Base-by-base conservation (phyloP, 371 early-diverging fungal species). In the Circinella umbellata region DNA sequence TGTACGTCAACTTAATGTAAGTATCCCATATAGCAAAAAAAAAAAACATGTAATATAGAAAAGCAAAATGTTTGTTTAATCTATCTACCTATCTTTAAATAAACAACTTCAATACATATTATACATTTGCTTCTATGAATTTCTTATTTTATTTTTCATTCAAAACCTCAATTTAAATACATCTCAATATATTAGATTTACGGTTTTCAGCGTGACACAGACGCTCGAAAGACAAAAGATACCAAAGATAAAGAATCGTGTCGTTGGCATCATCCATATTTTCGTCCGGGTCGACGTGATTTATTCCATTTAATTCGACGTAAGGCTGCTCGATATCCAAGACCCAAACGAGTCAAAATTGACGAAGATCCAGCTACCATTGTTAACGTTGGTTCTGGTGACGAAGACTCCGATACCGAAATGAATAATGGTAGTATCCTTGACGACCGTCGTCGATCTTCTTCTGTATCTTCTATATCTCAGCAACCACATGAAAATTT, bases 1-100 rank as follows among this genome's bases (percentile, higher is more conserved):
- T 76, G 86, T 86, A 48, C 79, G 86, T 62, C 86, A 86, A 69
- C 74, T 86, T 11, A 86, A 85, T 69, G 85, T 83, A 81, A 75
- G 73, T 47, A 34, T 27, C 27, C 27, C 27, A 27, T 27, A 27
- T 27, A 27, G 2, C 27, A 27, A 27, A n/a, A n/a, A n/a, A n/a
- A n/a, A n/a, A n/a, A n/a, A n/a, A n/a, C n/a, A 27, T 27, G 27
- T 27, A 27, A 27, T 27, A 27, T 27, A 27, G 27, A 27, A 27
- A 27, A 27, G 2, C 27, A 27, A 27, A 27, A 27, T 27, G 2
- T 27, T 27, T 27, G 27, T 27, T 27, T 1, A 27, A 27, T 27
- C 27, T 27, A 27, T 27, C 27, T 27, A 27, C 27, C 27, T 27
- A 27, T 27, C 27, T 27, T 27, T 27, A 27, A 27, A 27, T 27